Evolutionary conservation across 768 basidiomycete genomes (phyloP).

Genomic region (Tylopilus sp.): DNA sequence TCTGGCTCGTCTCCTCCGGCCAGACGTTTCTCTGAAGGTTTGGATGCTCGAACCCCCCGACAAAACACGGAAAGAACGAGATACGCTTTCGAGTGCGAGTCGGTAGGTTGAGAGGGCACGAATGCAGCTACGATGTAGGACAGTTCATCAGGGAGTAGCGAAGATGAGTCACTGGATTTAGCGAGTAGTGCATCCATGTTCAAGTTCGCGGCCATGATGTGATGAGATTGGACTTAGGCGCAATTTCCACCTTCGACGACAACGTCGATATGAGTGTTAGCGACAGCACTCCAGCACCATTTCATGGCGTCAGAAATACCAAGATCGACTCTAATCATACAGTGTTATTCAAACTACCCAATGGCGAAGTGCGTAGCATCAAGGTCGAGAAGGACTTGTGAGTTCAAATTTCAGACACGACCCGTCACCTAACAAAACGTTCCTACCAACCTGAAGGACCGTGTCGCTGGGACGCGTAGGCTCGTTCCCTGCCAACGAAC

Average conservation of each 20-base stretch:
- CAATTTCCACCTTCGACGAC: not conserved
- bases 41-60: conserved; percentile 48
- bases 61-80: conserved; percentile 67
- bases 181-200: conserved; percentile 32
- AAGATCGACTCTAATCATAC: conserved; percentile 66
- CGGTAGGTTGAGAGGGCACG: conserved; percentile 41
- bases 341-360: conserved; percentile 78
- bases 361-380: conserved; percentile 70
- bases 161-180: conserved; percentile 31
- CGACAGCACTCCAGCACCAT: conserved; percentile 6
- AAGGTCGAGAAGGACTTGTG: conserved; percentile 73
- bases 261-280: conserved; percentile 16
- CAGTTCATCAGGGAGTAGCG: conserved; percentile 54
- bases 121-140: conserved; percentile 50
- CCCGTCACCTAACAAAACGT: conserved; percentile 3
- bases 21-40: conserved; percentile 32
- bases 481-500: conserved; percentile 70
- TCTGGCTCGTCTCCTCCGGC: conserved; percentile 39
- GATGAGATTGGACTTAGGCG: too few species aligned
- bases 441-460: conserved; percentile 49
- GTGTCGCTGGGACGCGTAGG: conserved; percentile 84
- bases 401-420: conserved; percentile 26
- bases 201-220: too few species aligned
- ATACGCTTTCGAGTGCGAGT: conserved; percentile 64
- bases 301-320: conserved; percentile 12